These are phyloP conservation scores for Phycomyces blakesleeanus DNA, from an alignment of 192 early-diverging fungal species.

Conservation along the genomic window DNA sequence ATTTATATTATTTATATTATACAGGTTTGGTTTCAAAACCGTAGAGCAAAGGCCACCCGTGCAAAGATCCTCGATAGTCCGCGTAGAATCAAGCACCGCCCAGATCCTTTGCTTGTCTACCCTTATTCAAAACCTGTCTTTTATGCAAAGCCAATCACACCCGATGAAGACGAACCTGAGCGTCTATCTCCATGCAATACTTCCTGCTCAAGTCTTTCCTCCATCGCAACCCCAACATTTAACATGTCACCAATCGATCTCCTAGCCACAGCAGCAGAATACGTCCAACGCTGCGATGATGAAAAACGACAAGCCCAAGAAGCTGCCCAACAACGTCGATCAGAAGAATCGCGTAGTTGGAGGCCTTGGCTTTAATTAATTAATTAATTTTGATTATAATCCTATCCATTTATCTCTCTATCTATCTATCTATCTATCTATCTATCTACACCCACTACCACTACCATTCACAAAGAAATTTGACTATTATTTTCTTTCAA, in stretches of 20 bases:
- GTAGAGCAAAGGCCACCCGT: conserved; percentile 68
- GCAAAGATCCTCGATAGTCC: conserved; percentile 38
- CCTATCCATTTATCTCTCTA: neutral
- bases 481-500: no score
- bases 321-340: no score
- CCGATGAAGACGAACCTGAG: conserved; percentile 3
- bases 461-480: no score
- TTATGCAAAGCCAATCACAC: conserved; percentile 1
- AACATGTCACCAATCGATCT: conserved; percentile 28
- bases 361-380: conserved; percentile 12
- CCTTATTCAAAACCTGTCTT: neutral
- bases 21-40: conserved; percentile 84
- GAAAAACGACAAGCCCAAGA: conserved; percentile 18
- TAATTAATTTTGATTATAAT: neutral
- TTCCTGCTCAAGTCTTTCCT: conserved; percentile 9
- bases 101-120: neutral
- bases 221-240: neutral
- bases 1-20: conserved; percentile 17
- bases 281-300: conserved; percentile 30
- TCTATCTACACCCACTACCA: neutral
- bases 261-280: conserved; percentile 35
- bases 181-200: conserved; percentile 6
- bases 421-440: neutral
- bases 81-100: conserved; percentile 6
- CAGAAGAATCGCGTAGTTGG: conserved; percentile 8